phyloP scores from a whole-genome alignment of 1,139 yeast species.

The Candida pseudocylindracea region DNA sequence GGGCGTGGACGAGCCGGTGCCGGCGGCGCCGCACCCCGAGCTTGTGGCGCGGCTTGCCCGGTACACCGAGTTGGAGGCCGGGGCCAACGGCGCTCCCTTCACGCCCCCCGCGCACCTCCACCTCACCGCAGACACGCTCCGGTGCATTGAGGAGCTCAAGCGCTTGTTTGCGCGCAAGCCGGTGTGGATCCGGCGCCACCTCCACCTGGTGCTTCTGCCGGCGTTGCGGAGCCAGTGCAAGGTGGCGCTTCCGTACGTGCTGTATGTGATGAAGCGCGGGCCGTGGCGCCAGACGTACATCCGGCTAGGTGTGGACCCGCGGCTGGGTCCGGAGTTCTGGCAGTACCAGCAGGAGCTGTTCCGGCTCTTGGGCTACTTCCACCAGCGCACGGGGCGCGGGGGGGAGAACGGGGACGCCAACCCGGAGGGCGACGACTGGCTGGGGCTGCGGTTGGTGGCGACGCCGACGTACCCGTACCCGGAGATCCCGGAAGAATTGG shows the following conservation, averaged over 20 bases:
- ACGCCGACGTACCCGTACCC: conserved; percentile 4
- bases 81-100: neutral
- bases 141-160: conserved; percentile 29
- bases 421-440: neutral
- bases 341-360: conserved; percentile 73
- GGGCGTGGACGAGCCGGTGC: conserved; percentile 11
- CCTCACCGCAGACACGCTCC: conserved; percentile 4
- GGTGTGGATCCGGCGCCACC: conserved; percentile 66
- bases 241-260: conserved; percentile 63
- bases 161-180: conserved; percentile 48
- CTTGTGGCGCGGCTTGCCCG: conserved; percentile 12
- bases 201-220: conserved; percentile 34
- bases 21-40: conserved; percentile 14
- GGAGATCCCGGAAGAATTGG: conserved; percentile 23
- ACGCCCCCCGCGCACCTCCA: too few species aligned
- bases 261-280: conserved; percentile 67
- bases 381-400: neutral
- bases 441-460: neutral
- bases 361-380: conserved; percentile 19
- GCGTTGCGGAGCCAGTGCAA: conserved; percentile 31
- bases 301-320: conserved; percentile 62
- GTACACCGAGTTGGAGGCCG: conserved; percentile 11
- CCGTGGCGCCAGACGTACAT: conserved; percentile 93
- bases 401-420: neutral
- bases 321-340: conserved; percentile 27